Evolutionary conservation across 257 asterid species (phyloP).

Genomic region (Solanum gracilifrons): DNA sequence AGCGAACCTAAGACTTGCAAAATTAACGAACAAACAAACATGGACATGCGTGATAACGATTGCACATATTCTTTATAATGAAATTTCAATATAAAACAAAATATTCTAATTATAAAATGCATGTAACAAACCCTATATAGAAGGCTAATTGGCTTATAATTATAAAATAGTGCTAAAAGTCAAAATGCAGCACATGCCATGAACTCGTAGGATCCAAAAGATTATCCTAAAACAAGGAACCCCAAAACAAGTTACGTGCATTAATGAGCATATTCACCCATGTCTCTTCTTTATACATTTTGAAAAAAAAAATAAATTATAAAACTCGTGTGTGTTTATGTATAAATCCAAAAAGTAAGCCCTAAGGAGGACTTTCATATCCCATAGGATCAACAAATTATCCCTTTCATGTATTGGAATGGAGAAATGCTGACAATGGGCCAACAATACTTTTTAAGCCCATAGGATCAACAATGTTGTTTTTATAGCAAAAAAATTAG

Average conservation of each 20-base stretch:
- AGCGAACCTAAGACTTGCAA: not conserved
- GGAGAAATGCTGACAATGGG: not conserved
- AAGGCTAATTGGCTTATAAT: not conserved
- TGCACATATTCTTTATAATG: not conserved
- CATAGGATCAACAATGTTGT: too few relatives aligned
- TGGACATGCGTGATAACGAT: not conserved
- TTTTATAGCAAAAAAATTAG: too few relatives aligned
- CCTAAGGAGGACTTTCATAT: not conserved
- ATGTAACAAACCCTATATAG: not conserved
- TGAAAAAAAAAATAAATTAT: not conserved
- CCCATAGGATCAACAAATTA: not conserved
- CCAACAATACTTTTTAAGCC: too few relatives aligned
- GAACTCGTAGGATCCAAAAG: not conserved
- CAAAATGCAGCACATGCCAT: not conserved
- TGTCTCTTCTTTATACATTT: not conserved
- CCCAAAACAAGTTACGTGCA: not conserved
- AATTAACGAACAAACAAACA: not conserved
- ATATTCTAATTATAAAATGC: not conserved
- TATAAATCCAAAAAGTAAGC: not conserved
- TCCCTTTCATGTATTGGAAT: not conserved
- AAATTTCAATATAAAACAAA: not conserved
- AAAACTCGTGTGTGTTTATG: not conserved
- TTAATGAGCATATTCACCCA: not conserved
- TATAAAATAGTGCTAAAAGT: not conserved
- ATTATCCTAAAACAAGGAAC: not conserved